Evolutionary conservation across 345 rosid species (phyloP).

Genomic region (Pugionium dolabratum): DNA sequence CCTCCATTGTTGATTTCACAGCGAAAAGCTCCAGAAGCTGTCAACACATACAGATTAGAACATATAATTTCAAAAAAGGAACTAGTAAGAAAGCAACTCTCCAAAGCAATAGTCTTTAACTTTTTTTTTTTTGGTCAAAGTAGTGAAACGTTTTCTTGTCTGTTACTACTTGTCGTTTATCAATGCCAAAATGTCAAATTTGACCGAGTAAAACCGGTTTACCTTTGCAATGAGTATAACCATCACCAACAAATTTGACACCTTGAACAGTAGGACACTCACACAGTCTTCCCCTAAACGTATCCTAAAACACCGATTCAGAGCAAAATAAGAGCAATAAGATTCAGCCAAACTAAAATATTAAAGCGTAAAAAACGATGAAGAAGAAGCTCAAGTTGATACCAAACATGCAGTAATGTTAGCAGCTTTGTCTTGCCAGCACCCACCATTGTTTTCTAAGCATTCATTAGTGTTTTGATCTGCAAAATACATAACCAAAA

Average conservation of each 20-base stretch:
- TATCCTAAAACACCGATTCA: neutral
- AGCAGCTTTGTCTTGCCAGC: conserved; percentile 19
- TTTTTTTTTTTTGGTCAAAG: too few species aligned
- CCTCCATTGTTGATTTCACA: conserved; percentile 25
- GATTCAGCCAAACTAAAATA: neutral
- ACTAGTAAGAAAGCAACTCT: too few species aligned
- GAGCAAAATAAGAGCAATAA: neutral
- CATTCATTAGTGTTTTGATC: conserved; percentile 21
- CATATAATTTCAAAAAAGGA: neutral
- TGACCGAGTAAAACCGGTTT: neutral
- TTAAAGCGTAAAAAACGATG: neutral
- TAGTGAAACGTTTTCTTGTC: too few species aligned
- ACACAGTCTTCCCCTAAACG: conserved; percentile 23
- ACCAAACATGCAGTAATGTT: conserved; percentile 23
- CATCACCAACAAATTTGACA: conserved; percentile 21
- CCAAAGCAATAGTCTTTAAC: too few species aligned
- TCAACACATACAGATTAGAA: neutral
- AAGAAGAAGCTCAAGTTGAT: neutral
- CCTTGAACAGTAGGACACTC: conserved; percentile 22
- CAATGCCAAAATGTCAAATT: conserved; percentile 2
- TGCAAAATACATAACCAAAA: neutral
- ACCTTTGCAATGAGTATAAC: conserved; percentile 22
- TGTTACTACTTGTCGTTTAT: too few species aligned
- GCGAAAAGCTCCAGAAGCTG: conserved; percentile 15
- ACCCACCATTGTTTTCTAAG: conserved; percentile 20